These are phyloP conservation scores for Escovopsis sp. DNA, from an alignment of 2,329 filamentous ascomycete genomes.

Conservation along the genomic window DNA sequence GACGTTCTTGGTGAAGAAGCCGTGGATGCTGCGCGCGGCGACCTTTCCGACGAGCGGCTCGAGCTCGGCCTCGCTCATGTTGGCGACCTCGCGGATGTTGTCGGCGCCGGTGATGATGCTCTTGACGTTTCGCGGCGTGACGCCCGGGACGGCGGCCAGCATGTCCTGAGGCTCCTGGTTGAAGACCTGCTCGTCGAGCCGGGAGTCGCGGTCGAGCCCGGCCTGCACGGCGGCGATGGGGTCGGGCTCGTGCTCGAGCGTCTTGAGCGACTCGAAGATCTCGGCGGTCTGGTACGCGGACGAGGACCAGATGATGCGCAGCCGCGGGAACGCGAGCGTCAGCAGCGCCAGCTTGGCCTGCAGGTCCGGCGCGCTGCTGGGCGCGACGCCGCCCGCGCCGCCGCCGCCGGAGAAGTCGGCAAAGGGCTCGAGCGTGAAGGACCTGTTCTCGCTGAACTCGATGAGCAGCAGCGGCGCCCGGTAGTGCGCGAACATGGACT, in stretches of 20 bases:
- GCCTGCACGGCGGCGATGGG: slow-evolving; percentile 73
- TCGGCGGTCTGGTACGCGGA: slow-evolving; percentile 93
- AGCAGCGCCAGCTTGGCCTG: slow-evolving; percentile 87
- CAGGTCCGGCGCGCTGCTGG: slow-evolving; percentile 48
- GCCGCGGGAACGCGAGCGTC: slow-evolving; percentile 76
- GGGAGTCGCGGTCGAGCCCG: slow-evolving; percentile 47
- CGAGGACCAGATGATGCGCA: slow-evolving; percentile 87
- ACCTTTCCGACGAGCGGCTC: slow-evolving; percentile 63
- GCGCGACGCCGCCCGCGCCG: slow-evolving; percentile 48
- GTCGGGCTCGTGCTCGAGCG: slow-evolving; percentile 78
- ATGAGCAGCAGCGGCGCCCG: slow-evolving; percentile 81
- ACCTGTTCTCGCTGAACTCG: slow-evolving; percentile 95
- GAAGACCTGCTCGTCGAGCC: slow-evolving; percentile 55
- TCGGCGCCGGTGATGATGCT: slow-evolving; percentile 58
- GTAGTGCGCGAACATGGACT: slow-evolving; percentile 92
- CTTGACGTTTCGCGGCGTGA: slow-evolving; percentile 65
- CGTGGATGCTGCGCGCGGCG: slow-evolving; percentile 58
- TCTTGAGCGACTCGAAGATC: slow-evolving; percentile 89
- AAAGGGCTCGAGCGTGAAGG: slow-evolving; percentile 81
- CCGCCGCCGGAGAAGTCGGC: slow-evolving; percentile 52
- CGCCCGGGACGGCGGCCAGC: slow-evolving; percentile 69
- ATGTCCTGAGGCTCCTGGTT: slow-evolving; percentile 84
- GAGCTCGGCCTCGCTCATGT: slow-evolving; percentile 65
- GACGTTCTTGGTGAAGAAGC: slow-evolving; percentile 62
- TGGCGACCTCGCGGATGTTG: slow-evolving; percentile 70